Evolutionary conservation across 495 filamentous ascomycete species (phyloP), one percentile per base, ranked within the genome.

Genomic region (Trichodelitschia bisporula): DNA sequence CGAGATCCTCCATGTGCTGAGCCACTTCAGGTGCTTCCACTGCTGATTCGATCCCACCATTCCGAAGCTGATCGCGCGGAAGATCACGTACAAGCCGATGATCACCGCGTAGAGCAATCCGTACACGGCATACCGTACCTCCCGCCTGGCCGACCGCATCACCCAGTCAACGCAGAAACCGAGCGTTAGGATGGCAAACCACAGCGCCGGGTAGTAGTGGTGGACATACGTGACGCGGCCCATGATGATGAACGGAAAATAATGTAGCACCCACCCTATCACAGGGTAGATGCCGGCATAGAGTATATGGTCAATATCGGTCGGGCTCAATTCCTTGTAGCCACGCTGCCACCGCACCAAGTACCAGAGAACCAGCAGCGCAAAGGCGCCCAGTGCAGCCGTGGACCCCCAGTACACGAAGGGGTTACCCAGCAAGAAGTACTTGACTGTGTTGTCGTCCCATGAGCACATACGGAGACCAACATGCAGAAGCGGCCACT

Each of bases 201-300:
- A 97, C 3, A 97, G 64, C n/a, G 86, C 86, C 4, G 86, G 86
- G 51, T 95, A 97, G 55, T 97, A 97, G 54, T 97, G 86, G 50
- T 97, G 86, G 28, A 97, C 86, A 49, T 97, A 97, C 16, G 86
- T 97, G 32, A 97, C 86, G 55, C 86, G 74, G 9, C 77, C 89
- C 86, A 97, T 97, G 45, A 80, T 67, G 42, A 92, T 64, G 53
- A 97, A 97, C 14, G 86, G 86, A 28, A 92, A 49, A 43, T 92
- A 97, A 54, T 97, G 86, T 32, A 95, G 61, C 48, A 92, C 66
- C 86, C 86, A 97, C 29, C 86, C 86, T 36, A 90, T 59, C 30
- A 82, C 61, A 4, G 84, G 84, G 49, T 97, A 97, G 24, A 95
- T 26, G 17, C 82, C 86, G 15, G 79, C 61, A 48, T 92, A 93